Evolutionary conservation across 164 flowering plant genomes (phyloP).

Genomic region (Vitis cinerea): DNA sequence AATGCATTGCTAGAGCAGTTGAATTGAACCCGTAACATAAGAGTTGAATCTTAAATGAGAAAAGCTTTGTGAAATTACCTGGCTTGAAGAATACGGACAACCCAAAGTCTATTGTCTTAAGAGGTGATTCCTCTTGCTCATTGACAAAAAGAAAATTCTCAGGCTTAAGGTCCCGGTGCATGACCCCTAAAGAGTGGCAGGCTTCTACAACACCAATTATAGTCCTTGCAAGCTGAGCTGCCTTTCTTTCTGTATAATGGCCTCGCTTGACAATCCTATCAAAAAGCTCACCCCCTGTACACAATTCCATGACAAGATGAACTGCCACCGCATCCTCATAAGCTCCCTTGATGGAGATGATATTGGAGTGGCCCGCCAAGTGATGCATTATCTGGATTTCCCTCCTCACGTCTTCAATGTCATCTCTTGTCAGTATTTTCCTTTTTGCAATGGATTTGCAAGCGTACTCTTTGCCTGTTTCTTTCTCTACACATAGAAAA

Average conservation of each 20-base stretch:
- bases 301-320: constrained; percentile 84
- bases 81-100: constrained; percentile 85
- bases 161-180: constrained; percentile 93
- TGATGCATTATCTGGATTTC: constrained; percentile 95
- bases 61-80: constrained; percentile 38
- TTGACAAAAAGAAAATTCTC: constrained; percentile 84
- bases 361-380: constrained; percentile 60
- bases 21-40: constrained; percentile 4
- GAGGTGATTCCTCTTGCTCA: constrained; percentile 67
- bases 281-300: constrained; percentile 87
- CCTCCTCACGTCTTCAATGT: constrained; percentile 87
- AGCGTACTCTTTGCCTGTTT: constrained; percentile 64
- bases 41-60: neutral
- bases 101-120: constrained; percentile 83
- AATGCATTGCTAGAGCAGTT: neutral
- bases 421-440: constrained; percentile 55
- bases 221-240: constrained; percentile 68
- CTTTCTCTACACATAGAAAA: constrained; percentile 60
- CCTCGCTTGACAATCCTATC: constrained; percentile 77
- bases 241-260: constrained; percentile 75
- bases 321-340: constrained; percentile 86
- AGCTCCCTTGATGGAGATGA: constrained; percentile 64
- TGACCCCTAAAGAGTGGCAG: constrained; percentile 86
- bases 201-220: constrained; percentile 70
- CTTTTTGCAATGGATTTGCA: constrained; percentile 88